These are phyloP conservation scores for Citrus sinensis DNA, from an alignment of 345 rosid genomes.

Conservation along the genomic window DNA sequence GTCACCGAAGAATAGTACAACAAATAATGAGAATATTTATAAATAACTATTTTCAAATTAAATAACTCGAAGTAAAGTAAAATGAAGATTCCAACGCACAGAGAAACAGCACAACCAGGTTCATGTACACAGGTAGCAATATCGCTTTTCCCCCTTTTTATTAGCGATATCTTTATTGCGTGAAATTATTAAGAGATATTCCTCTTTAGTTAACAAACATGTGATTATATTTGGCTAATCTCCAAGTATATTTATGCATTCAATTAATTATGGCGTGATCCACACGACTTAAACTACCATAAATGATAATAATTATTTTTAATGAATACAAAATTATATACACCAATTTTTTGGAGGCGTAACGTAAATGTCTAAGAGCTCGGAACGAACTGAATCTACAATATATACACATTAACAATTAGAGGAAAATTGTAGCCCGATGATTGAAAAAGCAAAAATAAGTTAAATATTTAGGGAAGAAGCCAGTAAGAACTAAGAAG, in stretches of 20 bases:
- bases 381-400: too few species aligned
- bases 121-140: slow-evolving; percentile 6
- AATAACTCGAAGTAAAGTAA: background rate
- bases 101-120: slow-evolving; percentile 1
- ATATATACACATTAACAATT: too few species aligned
- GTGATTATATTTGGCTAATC: too few species aligned
- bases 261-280: background rate
- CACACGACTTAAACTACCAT: background rate
- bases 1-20: too few species aligned
- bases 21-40: background rate
- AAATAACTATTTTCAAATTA: too few species aligned
- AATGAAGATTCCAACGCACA: slow-evolving; percentile 5
- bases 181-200: background rate
- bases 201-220: background rate
- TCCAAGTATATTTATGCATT: background rate
- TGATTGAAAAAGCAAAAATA: too few species aligned
- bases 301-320: background rate
- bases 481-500: background rate
- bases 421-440: too few species aligned
- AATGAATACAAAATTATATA: too few species aligned
- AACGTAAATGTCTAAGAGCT: too few species aligned
- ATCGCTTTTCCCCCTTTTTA: background rate
- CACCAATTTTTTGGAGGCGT: too few species aligned
- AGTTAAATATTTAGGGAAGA: background rate
- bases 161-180: background rate